A percentile compares a stretch with the other conserved stretches of the same genome.
phyloP scores from a whole-genome alignment of 768 basidiomycete species.

The Termitomyces bulborhizus region DNA sequence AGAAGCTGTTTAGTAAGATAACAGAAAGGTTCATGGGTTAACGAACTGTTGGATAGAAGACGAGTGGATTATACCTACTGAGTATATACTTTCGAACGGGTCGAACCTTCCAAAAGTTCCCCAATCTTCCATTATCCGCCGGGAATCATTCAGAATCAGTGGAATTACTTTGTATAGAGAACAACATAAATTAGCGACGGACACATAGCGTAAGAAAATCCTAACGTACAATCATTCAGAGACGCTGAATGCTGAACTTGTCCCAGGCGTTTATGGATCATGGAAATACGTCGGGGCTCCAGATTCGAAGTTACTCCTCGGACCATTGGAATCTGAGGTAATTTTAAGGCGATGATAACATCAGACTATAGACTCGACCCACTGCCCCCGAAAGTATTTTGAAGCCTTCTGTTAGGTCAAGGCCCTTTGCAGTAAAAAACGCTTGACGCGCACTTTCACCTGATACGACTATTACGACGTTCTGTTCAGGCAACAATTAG shows the following conservation, averaged over 20 bases:
- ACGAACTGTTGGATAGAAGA: background rate
- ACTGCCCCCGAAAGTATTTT: slow-evolving; percentile 75
- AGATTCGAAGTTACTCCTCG: slow-evolving; percentile 70
- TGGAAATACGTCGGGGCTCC: slow-evolving; percentile 50
- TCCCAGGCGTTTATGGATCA: slow-evolving; percentile 68
- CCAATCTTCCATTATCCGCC: slow-evolving; percentile 57
- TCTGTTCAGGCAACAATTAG: slow-evolving; percentile 29
- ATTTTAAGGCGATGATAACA: slow-evolving; percentile 14
- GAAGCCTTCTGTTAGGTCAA: slow-evolving; percentile 77
- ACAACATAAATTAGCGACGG: slow-evolving; percentile 2
- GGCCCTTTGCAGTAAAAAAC: slow-evolving; percentile 63
- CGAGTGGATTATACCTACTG: slow-evolving; percentile 32
- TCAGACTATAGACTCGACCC: slow-evolving; percentile 24
- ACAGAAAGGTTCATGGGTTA: slow-evolving; percentile 6
- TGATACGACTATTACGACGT: slow-evolving; percentile 70
- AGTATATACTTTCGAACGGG: slow-evolving; percentile 66
- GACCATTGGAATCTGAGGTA: slow-evolving; percentile 63
- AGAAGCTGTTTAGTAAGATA: slow-evolving; percentile 37
- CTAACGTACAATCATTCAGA: slow-evolving; percentile 50
- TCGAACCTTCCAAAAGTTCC: slow-evolving; percentile 59
- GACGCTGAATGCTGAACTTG: slow-evolving; percentile 57
- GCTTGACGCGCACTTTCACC: slow-evolving; percentile 63
- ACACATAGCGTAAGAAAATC: slow-evolving; percentile 7
- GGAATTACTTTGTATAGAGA: slow-evolving; percentile 48
- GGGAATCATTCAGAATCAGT: slow-evolving; percentile 58